Evolutionary conservation across 495 filamentous ascomycete species (phyloP).

Genomic region (Chlorociboria aeruginascens): DNA sequence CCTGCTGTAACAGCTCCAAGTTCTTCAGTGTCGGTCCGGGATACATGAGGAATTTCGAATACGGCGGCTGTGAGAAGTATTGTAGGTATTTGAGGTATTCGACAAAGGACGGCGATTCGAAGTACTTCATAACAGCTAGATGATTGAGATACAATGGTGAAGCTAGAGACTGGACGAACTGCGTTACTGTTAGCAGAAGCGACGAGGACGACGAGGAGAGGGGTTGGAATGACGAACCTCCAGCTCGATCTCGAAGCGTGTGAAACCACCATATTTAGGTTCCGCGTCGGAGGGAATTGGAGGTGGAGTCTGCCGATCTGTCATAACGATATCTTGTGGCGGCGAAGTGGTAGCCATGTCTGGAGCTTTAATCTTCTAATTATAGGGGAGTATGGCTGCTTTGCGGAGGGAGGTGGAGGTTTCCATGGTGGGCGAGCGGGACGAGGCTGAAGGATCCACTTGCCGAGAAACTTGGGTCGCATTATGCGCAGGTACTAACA

Average conservation of each 20-base stretch:
- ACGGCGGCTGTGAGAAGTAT: constrained; percentile 76
- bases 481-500: too few species aligned
- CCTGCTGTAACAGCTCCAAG: constrained; percentile 72
- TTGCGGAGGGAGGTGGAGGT: too few species aligned
- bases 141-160: constrained; percentile 79
- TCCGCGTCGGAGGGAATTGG: constrained; percentile 20
- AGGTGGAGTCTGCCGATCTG: constrained; percentile 13
- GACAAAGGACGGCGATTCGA: constrained; percentile 56
- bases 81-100: constrained; percentile 75
- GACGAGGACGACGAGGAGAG: too few species aligned
- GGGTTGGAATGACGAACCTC: constrained; percentile 35
- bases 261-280: constrained; percentile 48
- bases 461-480: too few species aligned
- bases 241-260: constrained; percentile 63
- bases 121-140: constrained; percentile 44
- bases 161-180: constrained; percentile 81
- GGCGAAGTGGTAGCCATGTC: constrained; percentile 6
- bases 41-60: constrained; percentile 68
- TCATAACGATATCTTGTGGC: constrained; percentile 18
- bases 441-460: too few species aligned
- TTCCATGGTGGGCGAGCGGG: too few species aligned
- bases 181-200: constrained; percentile 16
- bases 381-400: too few species aligned
- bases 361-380: too few species aligned
- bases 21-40: constrained; percentile 75